A percentile compares a stretch with the other conserved stretches of the same genome.
Evolutionary conservation across 371 early-diverging fungal species (phyloP).

Genomic region (Mortierella sp.): DNA sequence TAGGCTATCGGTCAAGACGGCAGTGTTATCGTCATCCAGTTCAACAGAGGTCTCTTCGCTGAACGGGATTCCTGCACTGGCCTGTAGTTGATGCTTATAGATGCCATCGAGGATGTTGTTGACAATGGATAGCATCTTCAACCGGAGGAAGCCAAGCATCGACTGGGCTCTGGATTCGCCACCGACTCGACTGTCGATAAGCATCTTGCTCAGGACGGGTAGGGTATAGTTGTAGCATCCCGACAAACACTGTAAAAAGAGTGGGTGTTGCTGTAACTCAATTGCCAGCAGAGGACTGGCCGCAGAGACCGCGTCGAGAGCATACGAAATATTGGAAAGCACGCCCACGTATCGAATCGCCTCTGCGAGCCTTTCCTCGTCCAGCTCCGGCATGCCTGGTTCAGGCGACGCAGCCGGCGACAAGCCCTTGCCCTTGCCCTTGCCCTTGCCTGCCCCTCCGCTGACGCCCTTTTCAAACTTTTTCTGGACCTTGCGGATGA

Average conservation of each 20-base stretch:
- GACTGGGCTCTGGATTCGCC: constrained; percentile 15
- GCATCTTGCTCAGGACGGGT: constrained; percentile 27
- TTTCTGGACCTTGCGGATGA: constrained; percentile 53
- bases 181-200: constrained; percentile 14
- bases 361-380: constrained; percentile 31
- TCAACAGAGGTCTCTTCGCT: neutral
- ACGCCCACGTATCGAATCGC: constrained; percentile 31
- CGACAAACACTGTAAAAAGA: constrained; percentile 32
- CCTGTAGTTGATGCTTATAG: constrained; percentile 9
- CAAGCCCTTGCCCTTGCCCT: constrained; percentile 47
- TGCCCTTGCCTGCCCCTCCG: constrained; percentile 41
- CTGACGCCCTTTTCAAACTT: constrained; percentile 37
- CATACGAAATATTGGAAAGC: constrained; percentile 30
- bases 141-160: constrained; percentile 19
- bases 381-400: constrained; percentile 13
- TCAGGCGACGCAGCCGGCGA: constrained; percentile 22
- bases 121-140: constrained; percentile 41
- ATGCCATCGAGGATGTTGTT: constrained; percentile 44
- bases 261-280: constrained; percentile 26
- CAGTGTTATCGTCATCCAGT: constrained; percentile 13
- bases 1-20: constrained; percentile 51
- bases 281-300: constrained; percentile 19
- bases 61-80: constrained; percentile 6
- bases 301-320: constrained; percentile 34
- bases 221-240: constrained; percentile 54